Percentiles rank a stretch among this genome's conserved stretches.
Conservation (phyloP, 805 yeast species). For the Myxozyma sirexii region DNA sequence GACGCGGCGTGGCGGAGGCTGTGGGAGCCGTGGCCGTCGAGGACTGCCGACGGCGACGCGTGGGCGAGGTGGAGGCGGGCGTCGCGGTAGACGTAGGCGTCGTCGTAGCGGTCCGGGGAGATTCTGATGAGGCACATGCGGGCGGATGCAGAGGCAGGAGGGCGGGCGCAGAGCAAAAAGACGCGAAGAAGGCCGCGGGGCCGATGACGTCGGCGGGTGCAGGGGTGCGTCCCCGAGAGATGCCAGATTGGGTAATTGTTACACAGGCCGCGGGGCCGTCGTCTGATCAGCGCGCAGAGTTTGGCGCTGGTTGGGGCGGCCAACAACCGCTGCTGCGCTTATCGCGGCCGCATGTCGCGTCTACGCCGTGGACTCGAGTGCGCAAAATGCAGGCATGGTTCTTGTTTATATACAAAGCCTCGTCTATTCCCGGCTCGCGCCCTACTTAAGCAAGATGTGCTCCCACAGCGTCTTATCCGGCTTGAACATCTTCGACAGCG, state of each 20-base stretch:
- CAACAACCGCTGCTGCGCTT: not conserved
- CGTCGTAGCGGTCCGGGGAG: conserved; percentile 1
- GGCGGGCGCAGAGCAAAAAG: too few species aligned
- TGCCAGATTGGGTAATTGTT: not conserved
- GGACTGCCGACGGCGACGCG: not conserved
- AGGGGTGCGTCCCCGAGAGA: not conserved
- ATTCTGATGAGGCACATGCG: conserved; percentile 7
- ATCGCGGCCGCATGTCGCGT: too few species aligned
- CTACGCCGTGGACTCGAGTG: too few species aligned
- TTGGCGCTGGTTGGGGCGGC: too few species aligned
- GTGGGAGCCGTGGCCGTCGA: not conserved
- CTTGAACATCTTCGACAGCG: conserved; percentile 7
- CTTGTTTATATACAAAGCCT: too few species aligned
- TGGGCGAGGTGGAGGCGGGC: not conserved
- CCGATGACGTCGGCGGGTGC: not conserved
- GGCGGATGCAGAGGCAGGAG: too few species aligned
- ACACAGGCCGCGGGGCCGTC: not conserved
- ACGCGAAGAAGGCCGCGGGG: not conserved
- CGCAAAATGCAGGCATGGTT: too few species aligned
- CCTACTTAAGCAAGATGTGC: not conserved
- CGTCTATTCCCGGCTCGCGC: too few species aligned
- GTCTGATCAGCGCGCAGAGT: too few species aligned
- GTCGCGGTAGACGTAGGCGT: conserved; percentile 1
- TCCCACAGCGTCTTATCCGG: conserved; percentile 15
- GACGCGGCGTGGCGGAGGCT: not conserved